Base-by-base conservation (phyloP, 2,329 filamentous ascomycete species). In the Tricladium varicosporioides region DNA sequence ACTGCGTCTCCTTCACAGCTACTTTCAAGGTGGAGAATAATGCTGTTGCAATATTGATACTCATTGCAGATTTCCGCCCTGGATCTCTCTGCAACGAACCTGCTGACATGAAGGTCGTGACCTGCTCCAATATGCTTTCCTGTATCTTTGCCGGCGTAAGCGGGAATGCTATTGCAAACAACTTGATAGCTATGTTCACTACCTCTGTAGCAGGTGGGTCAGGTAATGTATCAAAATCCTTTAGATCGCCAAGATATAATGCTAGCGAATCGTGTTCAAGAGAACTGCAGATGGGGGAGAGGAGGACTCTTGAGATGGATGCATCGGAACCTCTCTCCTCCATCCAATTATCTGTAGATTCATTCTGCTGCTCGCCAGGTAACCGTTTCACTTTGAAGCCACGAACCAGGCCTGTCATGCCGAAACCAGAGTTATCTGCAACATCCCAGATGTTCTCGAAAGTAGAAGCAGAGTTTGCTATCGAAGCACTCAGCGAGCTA, bases 371-470 rank as follows among this genome's bases (percentile, higher is more conserved):
- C 67, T 89, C 87, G 27, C 90, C 89, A 13, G 86, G 85, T 56
- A 92, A 79, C 22, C 80, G 83, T 65, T 81, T 85, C 15, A 92
- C 78, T 53, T 87, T 83, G 69, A 94, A 92, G 0, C 91, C 90
- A 18, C 84, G 81, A 1, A 96, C 86, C 18, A 97, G 77, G 1
- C 92, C 91, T 9, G 91, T 96, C 14, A 99, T 87, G 2, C 95
- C 94, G 72, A 96, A 97, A 1, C 92, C 93, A 65, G 87, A 92
- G 69, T 97, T 97, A 71, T 99, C 94, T 8, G 87, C 89, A 5
- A 96, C 84, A 61, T 97, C 93, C 94, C 94, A 99, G 42, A 99
- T 84, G 0, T 86, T 92, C 67, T 99, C 94, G 67, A 97, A 97
- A 2, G 86, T 89, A 5, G 90, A 91, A 1, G 92, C 90, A 14